These are phyloP conservation scores for Albifimbria verrucaria DNA, from an alignment of 2,329 filamentous ascomycete genomes.

Conservation along the genomic window DNA sequence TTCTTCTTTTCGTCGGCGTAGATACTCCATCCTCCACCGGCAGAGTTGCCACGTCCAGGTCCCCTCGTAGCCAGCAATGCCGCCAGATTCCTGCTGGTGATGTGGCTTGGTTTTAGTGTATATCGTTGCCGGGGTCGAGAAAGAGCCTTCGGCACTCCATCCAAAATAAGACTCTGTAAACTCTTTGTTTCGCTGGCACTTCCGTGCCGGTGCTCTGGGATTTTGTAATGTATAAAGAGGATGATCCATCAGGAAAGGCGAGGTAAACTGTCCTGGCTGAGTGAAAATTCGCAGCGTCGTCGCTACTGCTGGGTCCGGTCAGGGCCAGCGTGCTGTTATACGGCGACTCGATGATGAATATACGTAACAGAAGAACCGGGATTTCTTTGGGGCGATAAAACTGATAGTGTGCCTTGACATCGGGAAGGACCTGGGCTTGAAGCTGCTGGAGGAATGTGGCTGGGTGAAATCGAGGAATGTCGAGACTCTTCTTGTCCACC, in stretches of 20 bases:
- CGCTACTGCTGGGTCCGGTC: constrained; percentile 25
- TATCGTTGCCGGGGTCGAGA: constrained; percentile 72
- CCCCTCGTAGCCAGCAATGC: constrained; percentile 69
- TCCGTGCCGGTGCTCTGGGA: constrained; percentile 41
- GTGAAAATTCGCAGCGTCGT: constrained; percentile 48
- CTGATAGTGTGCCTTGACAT: constrained; percentile 82
- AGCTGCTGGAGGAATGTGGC: constrained; percentile 76
- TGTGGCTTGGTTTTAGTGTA: constrained; percentile 61
- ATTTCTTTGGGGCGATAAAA: constrained; percentile 67
- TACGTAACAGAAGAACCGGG: constrained; percentile 71
- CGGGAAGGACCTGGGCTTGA: constrained; percentile 68
- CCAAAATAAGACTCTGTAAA: constrained; percentile 67
- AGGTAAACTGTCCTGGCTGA: constrained; percentile 71
- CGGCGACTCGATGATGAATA: constrained; percentile 77
- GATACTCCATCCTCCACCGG: constrained; percentile 75
- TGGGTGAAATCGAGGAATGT: constrained; percentile 71
- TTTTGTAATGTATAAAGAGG: constrained; percentile 66
- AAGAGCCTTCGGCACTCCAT: constrained; percentile 78
- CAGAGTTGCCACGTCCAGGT: constrained; percentile 64
- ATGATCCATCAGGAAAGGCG: constrained; percentile 77
- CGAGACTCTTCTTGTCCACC: constrained; percentile 43
- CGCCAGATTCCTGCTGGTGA: constrained; percentile 68
- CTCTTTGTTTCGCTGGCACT: constrained; percentile 54
- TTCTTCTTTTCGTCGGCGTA: constrained; percentile 63
- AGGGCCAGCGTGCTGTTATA: constrained; percentile 63